A percentile compares a stretch with the other conserved stretches of the same genome.
Conservation (phyloP, 805 yeast species). For the Candida anglica region DNA sequence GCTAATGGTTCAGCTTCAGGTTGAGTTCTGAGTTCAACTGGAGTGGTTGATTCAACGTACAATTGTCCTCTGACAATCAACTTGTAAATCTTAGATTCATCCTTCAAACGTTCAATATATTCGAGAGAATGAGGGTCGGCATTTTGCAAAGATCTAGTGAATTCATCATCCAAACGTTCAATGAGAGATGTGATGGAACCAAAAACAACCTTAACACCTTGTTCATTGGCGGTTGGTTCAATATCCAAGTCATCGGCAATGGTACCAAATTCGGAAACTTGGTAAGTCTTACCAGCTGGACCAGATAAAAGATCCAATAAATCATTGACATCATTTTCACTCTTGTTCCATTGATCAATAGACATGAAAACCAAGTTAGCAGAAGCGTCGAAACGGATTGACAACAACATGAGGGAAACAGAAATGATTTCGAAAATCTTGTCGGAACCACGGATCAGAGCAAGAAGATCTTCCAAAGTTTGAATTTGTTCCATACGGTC, state of each 20-base stretch:
- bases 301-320: slow-evolving; percentile 69
- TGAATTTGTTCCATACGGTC: slow-evolving; percentile 77
- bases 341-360: slow-evolving; percentile 70
- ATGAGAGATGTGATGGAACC: slow-evolving; percentile 86
- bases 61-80: slow-evolving; percentile 81
- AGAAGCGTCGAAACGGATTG: slow-evolving; percentile 82
- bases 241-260: slow-evolving; percentile 68
- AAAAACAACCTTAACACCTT: slow-evolving; percentile 67
- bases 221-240: slow-evolving; percentile 54
- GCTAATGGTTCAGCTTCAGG: slow-evolving; percentile 57
- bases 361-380: slow-evolving; percentile 71
- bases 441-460: slow-evolving; percentile 27
- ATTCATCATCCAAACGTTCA: slow-evolving; percentile 94
- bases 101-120: slow-evolving; percentile 84
- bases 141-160: slow-evolving; percentile 78
- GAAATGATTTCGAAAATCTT: slow-evolving; percentile 72
- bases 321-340: slow-evolving; percentile 56
- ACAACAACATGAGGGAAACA: slow-evolving; percentile 75
- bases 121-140: slow-evolving; percentile 95
- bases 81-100: slow-evolving; percentile 73
- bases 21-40: slow-evolving; percentile 33
- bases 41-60: slow-evolving; percentile 67
- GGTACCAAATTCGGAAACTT: slow-evolving; percentile 72
- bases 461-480: slow-evolving; percentile 62
- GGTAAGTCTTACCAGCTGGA: slow-evolving; percentile 49